Conservation (phyloP, 495 filamentous ascomycete species). For the Daldinia loculata region DNA sequence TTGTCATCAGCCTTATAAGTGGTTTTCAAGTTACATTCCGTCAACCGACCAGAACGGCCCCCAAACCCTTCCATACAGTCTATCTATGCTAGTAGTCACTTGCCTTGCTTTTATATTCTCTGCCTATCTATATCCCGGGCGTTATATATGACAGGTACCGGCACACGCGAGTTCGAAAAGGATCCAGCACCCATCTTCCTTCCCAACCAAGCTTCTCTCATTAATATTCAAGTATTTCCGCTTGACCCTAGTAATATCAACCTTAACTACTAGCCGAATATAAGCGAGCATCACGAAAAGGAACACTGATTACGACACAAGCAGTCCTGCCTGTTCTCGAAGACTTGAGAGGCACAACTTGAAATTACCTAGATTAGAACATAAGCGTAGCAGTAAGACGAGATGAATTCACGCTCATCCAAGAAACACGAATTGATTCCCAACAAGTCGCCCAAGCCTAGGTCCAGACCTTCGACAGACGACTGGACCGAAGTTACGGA, state of each 20-base stretch:
- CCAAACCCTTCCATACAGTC: slow-evolving; percentile 15
- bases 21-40: slow-evolving; percentile 32
- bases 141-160: slow-evolving; percentile 3
- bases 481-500: slow-evolving; percentile 69
- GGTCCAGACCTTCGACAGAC: slow-evolving; percentile 54
- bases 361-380: slow-evolving; percentile 2
- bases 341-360: not conserved
- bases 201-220: not conserved
- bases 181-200: slow-evolving; percentile 4
- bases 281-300: not conserved
- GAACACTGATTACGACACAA: not conserved
- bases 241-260: slow-evolving; percentile 6
- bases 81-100: not conserved
- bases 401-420: slow-evolving; percentile 50
- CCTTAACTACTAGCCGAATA: not conserved
- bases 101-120: not conserved
- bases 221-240: not conserved
- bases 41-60: slow-evolving; percentile 26
- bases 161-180: not conserved
- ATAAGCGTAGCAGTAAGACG: not conserved
- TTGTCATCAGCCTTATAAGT: slow-evolving; percentile 38
- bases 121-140: slow-evolving; percentile 11
- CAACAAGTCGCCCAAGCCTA: slow-evolving; percentile 48
- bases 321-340: not conserved
- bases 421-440: slow-evolving; percentile 43